phyloP scores from a whole-genome alignment of 371 early-diverging fungal species.

The Mucor piriformis region DNA sequence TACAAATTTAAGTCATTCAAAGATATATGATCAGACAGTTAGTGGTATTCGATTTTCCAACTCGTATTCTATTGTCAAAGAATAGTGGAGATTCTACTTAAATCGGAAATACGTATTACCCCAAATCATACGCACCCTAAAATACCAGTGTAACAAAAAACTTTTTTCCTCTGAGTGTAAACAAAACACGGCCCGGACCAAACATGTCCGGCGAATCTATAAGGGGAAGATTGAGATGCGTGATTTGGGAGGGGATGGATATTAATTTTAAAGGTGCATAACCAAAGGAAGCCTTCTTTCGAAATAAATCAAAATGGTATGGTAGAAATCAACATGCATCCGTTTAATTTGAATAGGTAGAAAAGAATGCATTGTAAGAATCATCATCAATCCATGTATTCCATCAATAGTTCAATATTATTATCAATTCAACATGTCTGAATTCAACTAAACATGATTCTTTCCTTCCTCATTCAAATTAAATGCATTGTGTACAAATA shows the following conservation, averaged over 20 bases:
- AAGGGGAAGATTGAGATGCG: not conserved
- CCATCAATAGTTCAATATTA: not conserved
- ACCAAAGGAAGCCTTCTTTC: slow-evolving; percentile 17
- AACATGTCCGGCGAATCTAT: not conserved
- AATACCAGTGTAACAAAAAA: no score
- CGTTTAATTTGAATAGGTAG: slow-evolving; percentile 7
- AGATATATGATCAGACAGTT: no score
- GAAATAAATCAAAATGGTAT: slow-evolving; percentile 22
- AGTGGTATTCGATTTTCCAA: no score
- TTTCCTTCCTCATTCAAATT: no score
- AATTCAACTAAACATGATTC: no score
- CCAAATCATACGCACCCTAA: no score
- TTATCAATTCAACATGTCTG: not conserved
- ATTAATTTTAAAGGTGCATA: slow-evolving; percentile 12
- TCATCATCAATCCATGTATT: not conserved
- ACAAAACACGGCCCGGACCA: not conserved
- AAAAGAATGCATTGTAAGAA: not conserved
- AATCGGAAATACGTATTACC: no score
- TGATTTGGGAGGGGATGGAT: not conserved
- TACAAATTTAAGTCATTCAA: no score
- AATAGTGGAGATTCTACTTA: no score
- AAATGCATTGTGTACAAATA: not conserved
- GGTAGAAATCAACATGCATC: slow-evolving; percentile 12
- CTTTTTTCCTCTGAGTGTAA: no score
- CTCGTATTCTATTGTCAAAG: no score